These are phyloP conservation scores for Hypomyces perniciosus DNA, from an alignment of 2,329 filamentous ascomycete species.

Conservation along the genomic window DNA sequence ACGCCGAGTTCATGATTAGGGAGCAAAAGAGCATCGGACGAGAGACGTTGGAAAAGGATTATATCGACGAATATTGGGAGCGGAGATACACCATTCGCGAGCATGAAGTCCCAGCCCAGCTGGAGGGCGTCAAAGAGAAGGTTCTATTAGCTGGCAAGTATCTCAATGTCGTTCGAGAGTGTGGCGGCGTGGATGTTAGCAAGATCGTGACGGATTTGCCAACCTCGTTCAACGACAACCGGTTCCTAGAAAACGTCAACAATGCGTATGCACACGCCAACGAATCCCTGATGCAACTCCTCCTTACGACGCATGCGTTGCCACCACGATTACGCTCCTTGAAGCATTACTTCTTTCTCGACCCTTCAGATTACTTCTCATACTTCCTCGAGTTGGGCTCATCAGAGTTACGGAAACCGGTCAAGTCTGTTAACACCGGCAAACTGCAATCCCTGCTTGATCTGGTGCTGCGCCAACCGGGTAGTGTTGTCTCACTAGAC, in stretches of 20 bases:
- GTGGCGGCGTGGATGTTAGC: conserved; percentile 89
- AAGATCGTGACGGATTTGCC: conserved; percentile 86
- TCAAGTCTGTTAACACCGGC: conserved; percentile 80
- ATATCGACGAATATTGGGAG: conserved; percentile 99
- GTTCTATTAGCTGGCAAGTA: conserved; percentile 95
- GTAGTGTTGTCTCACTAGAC: conserved; percentile 87
- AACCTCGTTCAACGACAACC: conserved; percentile 80
- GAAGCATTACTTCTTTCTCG: conserved; percentile 99
- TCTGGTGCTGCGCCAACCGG: conserved; percentile 90
- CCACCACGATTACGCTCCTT: conserved; percentile 81
- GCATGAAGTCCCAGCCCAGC: conserved; percentile 83
- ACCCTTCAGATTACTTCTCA: conserved; percentile 95
- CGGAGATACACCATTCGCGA: conserved; percentile 93
- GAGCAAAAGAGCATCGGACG: conserved; percentile 93
- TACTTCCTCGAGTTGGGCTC: conserved; percentile 92
- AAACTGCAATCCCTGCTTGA: conserved; percentile 96
- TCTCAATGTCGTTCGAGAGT: conserved; percentile 94
- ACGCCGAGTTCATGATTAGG: conserved; percentile 89
- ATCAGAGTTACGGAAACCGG: conserved; percentile 84
- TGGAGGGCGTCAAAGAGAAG: conserved; percentile 87
- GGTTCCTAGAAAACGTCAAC: conserved; percentile 94
- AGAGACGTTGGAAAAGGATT: conserved; percentile 88
- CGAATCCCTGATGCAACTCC: conserved; percentile 80
- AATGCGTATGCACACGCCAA: conserved; percentile 93
- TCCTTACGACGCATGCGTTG: conserved; percentile 87